Base-by-base conservation (phyloP, 345 rosid genomes). In the Populus tremula region DNA sequence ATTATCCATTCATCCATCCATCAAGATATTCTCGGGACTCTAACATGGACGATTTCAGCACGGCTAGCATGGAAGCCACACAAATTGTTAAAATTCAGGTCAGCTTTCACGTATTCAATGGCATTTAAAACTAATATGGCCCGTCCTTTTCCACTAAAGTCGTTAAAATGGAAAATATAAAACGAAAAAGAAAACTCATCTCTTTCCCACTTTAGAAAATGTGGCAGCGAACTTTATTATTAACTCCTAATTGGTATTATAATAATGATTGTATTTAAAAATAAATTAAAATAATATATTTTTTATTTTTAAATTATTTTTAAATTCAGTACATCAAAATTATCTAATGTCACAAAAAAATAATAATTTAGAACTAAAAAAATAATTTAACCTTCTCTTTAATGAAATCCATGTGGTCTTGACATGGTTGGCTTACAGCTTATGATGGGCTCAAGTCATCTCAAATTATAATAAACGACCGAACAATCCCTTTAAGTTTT, bases 21-120 rank as follows among this genome's bases (percentile, higher is more conserved):
- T 33, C 25, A 53, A 63, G 63, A 50, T 53, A 38, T 66, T 56
- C 71, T 75, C 59, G 16, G 59, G 36, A 75, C 23, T 41, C 41
- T 31, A 31, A 17, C 23, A n/a, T 4, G 0, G 16, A 21, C 16
- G 6, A 14, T 9, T 5, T 10, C 45, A 29, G 75, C 29, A 12
- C 16, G 5, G 69, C 50, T 71, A 54, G 64, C 79, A 17, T 14
- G 45, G 27, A 67, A 67, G 71, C 36, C 71, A 23, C 72, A 49
- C 62, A 76, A 31, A 49, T 23, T 35, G 78, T 36, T 76, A 67
- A 76, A 23, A 76, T 76, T 76, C 17, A 67, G 72, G 72, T 53
- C 78, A 49, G 43, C 27, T 27, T 25, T 39, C 21, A 11, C 8
- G 17, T 7, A 9, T 8, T 14, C 47, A 6, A 66, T 14, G 1